Conservation (phyloP, 139 green algal species). For the Raphidocelis subcapitata region DNA sequence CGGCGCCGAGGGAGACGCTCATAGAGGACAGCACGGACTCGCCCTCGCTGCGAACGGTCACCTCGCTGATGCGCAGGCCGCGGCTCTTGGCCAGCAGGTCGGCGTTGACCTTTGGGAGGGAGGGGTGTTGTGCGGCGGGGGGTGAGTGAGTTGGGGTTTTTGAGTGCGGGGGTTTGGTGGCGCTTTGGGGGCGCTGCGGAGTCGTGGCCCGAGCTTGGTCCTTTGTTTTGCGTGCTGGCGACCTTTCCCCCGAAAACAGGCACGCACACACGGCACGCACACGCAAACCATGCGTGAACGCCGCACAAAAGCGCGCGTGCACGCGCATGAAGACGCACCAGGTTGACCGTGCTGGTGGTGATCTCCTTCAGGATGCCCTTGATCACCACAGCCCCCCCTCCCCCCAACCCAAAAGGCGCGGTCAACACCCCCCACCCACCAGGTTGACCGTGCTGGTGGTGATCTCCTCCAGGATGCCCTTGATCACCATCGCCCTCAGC, state of each 20-base stretch:
- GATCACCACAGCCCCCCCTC: constrained; percentile 91
- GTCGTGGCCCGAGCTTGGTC: too few species aligned
- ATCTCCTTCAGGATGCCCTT: constrained; percentile 83
- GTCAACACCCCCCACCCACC: too few species aligned
- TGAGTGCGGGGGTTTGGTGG: too few species aligned
- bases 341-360: constrained; percentile 52
- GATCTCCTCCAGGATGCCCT: constrained; percentile 79
- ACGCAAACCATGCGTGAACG: too few species aligned
- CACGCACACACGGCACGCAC: too few species aligned
- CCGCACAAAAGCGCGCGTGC: too few species aligned
- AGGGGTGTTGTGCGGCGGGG: constrained; percentile 63
- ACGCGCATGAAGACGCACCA: too few species aligned
- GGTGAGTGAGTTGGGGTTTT: too few species aligned
- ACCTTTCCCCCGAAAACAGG: too few species aligned
- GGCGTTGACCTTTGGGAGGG: constrained; percentile 83
- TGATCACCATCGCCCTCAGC: constrained; percentile 93
- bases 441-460: constrained; percentile 52
- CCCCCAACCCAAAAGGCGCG: too few species aligned
- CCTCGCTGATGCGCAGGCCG: constrained; percentile 64
- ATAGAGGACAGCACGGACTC: constrained; percentile 62
- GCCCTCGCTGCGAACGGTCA: constrained; percentile 38
- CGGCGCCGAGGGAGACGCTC: constrained; percentile 64
- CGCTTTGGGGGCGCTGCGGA: too few species aligned
- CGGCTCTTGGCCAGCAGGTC: constrained; percentile 91
- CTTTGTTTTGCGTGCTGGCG: too few species aligned